phyloP scores from a whole-genome alignment of 2,329 filamentous ascomycete genomes.

The Lasiodiplodia hormozganensis region DNA sequence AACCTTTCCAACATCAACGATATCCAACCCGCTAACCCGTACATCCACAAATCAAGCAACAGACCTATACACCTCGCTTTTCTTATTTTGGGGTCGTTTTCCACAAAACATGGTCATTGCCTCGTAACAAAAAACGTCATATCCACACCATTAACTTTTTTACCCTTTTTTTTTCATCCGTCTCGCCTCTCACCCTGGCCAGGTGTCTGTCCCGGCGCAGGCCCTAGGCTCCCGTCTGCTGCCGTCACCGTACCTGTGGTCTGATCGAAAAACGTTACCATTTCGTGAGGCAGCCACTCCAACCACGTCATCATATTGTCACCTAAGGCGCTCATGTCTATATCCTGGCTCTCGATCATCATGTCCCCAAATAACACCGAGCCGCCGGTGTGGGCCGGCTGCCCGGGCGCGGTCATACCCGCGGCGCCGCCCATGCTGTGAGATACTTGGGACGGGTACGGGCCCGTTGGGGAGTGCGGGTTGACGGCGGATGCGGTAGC shows the following conservation, averaged over 20 bases:
- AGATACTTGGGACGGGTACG: slow-evolving; percentile 1
- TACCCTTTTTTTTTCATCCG: background rate
- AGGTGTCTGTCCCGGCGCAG: background rate
- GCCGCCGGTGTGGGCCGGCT: slow-evolving; percentile 27
- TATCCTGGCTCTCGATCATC: slow-evolving; percentile 78
- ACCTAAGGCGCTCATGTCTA: slow-evolving; percentile 74
- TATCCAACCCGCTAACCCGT: too few species aligned
- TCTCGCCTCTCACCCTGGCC: background rate
- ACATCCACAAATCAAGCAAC: too few species aligned
- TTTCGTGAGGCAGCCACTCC: slow-evolving; percentile 67
- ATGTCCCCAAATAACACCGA: slow-evolving; percentile 57
- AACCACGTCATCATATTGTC: slow-evolving; percentile 77
- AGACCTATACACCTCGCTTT: too few species aligned
- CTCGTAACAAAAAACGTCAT: background rate
- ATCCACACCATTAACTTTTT: background rate
- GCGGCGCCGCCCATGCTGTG: slow-evolving; percentile 30
- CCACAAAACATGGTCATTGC: too few species aligned
- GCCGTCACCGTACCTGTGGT: slow-evolving; percentile 7
- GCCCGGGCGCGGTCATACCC: slow-evolving; percentile 33
- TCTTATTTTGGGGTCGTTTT: too few species aligned
- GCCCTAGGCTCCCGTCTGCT: background rate
- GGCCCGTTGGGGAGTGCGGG: background rate
- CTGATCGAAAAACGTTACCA: background rate
- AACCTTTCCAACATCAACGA: background rate
- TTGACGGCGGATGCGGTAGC: background rate